Evolutionary conservation across 2,329 filamentous ascomycete species (phyloP), one percentile per base, ranked within the genome.

Genomic region (Sporothrix sp.): DNA sequence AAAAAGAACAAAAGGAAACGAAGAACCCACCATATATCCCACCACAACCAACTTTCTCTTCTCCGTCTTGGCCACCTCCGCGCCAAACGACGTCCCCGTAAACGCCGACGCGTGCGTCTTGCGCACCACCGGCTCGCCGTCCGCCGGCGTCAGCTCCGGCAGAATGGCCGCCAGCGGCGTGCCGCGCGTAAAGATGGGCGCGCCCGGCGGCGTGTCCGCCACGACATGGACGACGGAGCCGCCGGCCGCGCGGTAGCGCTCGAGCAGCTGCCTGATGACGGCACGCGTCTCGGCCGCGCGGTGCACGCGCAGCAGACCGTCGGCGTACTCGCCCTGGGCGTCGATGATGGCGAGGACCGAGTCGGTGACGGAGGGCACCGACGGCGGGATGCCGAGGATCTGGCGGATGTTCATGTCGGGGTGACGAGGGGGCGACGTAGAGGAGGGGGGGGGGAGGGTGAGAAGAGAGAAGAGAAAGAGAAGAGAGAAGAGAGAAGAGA

Each of bases 121-220:
- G 46, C 38, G 36, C 18, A 54, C 50, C 4, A 54, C 50, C 3
- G 46, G 45, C 46, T 54, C 52, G n/a, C 14, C 30, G 18, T 20
- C 40, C 1, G 18, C 4, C 10, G 52, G 52, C n/a, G 30, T n/a
- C 11, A 54, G 46, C 20, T 47, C 46, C 13, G 33, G 21, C 1
- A 54, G 40, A 9, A 52, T 52, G 18, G 21, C 52, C 0, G 52
- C 52, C 11, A 52, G 37, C 1, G 45, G n/a, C 5, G 52, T 54
- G 18, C 35, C 50, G 1, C 45, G 50, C 9, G 52, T 54, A 32
- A 54, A 54, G 36, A 54, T 47, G 39, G 52, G 52, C 6, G 50
- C 35, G 1, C 50, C 50, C 1, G 37, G 13, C 3, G 36, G 40
- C 10, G 37, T 20, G 32, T 42, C 50, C 10, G 14, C 9, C n/a